Evolutionary conservation across 768 basidiomycete species (phyloP), one percentile per base, ranked within the genome.

Genomic region (Guyanaporus albipodus): DNA sequence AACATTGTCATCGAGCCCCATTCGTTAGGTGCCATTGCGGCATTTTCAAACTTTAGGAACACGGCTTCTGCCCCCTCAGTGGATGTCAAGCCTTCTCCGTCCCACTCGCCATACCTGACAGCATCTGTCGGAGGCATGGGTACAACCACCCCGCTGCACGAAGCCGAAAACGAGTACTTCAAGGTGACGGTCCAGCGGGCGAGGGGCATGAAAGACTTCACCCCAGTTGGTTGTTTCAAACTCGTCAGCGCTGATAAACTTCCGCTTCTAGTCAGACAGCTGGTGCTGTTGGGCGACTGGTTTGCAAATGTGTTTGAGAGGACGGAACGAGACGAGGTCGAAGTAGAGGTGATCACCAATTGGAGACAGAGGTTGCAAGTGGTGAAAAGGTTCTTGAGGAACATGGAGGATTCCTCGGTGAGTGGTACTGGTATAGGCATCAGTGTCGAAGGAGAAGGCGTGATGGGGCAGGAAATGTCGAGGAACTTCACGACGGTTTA

Each of bases 1-100:
- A 98, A 98, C 70, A 91, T 99, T 60, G 85, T 99, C 59, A 85
- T 99, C 62, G 91, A 96, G 59, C 92, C 96, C 0, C 92, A 90
- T 66, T 91, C 90, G 11, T 71, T 83, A 42, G 90, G 87, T 24
- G 79, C 87, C 27, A 85, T 90, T 50, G 83, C 89, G 4, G 88
- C 91, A 24, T 91, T 85, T 65, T 90, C 88, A 6, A 83, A 88
- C 62, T 86, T 65, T 39, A 65, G 61, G 36, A 44, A 41, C 27
- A 24, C 54, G 2, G 23, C 31, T 8, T n/a, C 38, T 21, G 22
- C 49, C 2, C 42, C 42, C 1, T 29, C n/a, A 4, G 17, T 28
- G 38, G 61, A 62, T 9, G 37, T 38, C 45, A 64, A 50, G 18
- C 22, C n/a, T 19, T 53, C 57, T 22, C 57, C 52, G 1, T 28